Percentiles rank a stretch among this genome's conserved stretches.
phyloP scores from a whole-genome alignment of 176 grass and related monocot genomes.

The Oryza rufipogon region DNA sequence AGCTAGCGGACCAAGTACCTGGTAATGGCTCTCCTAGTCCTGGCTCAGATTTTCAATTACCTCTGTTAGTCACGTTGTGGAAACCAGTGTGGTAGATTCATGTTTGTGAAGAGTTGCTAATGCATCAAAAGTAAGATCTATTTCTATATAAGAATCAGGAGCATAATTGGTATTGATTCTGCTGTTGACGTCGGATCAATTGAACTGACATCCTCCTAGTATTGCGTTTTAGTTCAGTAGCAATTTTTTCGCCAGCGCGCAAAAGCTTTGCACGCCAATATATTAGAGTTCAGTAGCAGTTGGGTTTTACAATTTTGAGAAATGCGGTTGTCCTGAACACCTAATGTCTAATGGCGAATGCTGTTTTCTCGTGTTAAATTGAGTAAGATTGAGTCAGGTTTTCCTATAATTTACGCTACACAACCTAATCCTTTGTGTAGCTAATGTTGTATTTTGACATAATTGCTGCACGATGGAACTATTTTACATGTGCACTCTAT shows the following conservation, averaged over 20 bases:
- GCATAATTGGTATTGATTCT: not conserved
- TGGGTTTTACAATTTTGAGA: not conserved
- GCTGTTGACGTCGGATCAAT: not conserved
- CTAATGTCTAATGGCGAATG: too few species aligned
- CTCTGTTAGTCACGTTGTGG: not conserved
- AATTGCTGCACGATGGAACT: not conserved
- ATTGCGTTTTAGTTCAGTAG: not conserved
- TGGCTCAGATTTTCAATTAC: not conserved
- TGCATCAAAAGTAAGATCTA: too few species aligned
- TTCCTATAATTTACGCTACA: conserved; percentile 12
- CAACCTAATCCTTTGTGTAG: conserved; percentile 11
- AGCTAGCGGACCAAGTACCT: conserved; percentile 61
- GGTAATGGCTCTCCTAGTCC: conserved; percentile 53
- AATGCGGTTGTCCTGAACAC: not conserved
- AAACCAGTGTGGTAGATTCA: conserved; percentile 2
- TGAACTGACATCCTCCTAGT: conserved; percentile 8
- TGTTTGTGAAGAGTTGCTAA: conserved; percentile 6
- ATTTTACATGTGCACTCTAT: not conserved
- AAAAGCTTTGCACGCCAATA: too few species aligned
- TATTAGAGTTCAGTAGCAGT: not conserved
- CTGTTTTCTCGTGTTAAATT: too few species aligned
- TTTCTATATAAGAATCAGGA: not conserved
- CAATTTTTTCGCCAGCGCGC: too few species aligned
- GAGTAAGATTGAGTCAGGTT: too few species aligned
- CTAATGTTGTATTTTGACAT: not conserved